Evolutionary conservation across 257 asterid species (phyloP).

Genomic region (Ehretia macrophylla): DNA sequence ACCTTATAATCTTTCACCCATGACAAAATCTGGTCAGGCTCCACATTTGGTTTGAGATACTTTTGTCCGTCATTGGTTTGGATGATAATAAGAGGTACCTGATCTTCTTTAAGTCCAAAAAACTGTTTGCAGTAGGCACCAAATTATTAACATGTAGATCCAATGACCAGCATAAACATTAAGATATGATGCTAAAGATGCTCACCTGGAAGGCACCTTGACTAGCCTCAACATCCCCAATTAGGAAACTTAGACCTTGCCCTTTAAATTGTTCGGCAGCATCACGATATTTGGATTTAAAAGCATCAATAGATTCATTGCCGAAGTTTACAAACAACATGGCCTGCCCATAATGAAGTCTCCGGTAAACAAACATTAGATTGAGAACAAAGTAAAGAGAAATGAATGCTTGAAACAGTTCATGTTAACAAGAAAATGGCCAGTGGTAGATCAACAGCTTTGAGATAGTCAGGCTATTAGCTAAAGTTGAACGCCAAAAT

Average conservation of each 20-base stretch:
- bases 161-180: neutral
- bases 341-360: conserved; percentile 46
- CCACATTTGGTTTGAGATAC: conserved; percentile 68
- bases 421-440: neutral
- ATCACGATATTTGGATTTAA: conserved; percentile 65
- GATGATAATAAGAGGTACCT: conserved; percentile 74
- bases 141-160: neutral
- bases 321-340: conserved; percentile 70
- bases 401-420: neutral
- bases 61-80: conserved; percentile 62
- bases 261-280: conserved; percentile 73
- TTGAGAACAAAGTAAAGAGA: neutral
- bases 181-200: conserved; percentile 9
- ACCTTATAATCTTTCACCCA: conserved; percentile 89
- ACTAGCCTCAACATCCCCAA: conserved; percentile 87
- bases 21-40: conserved; percentile 65
- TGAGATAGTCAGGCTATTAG: too few relatives aligned
- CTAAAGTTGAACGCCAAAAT: too few relatives aligned
- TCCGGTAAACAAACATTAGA: neutral
- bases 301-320: conserved; percentile 54
- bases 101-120: conserved; percentile 79
- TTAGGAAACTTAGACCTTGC: conserved; percentile 54
- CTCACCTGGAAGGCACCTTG: conserved; percentile 90
- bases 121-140: conserved; percentile 38
- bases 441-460: too few relatives aligned